phyloP scores from a whole-genome alignment of 2,329 filamentous ascomycete genomes.

The Sarocladium kiliense region DNA sequence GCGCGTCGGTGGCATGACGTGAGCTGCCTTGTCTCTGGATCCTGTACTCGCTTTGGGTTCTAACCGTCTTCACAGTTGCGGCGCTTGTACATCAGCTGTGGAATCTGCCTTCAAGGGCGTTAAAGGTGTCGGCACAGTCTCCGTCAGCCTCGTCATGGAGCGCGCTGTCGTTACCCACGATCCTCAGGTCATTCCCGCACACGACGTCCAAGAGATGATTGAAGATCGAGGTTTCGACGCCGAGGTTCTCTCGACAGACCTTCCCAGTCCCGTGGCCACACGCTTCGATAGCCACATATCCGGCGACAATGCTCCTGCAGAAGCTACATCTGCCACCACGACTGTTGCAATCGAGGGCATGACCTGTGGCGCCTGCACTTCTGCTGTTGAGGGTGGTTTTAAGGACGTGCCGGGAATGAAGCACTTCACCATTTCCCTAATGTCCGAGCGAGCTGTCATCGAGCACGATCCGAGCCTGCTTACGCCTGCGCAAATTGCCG shows the following conservation, averaged over 20 bases:
- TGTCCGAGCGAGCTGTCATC: conserved; percentile 81
- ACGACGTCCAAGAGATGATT: conserved; percentile 76
- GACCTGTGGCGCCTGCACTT: conserved; percentile 88
- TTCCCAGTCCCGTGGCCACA: conserved; percentile 49
- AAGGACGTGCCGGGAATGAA: conserved; percentile 68
- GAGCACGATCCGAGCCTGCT: conserved; percentile 64
- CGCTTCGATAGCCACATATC: conserved; percentile 21
- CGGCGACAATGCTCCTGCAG: neutral
- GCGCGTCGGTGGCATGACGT: conserved; percentile 83
- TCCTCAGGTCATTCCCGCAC: conserved; percentile 64
- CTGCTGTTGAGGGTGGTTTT: conserved; percentile 77
- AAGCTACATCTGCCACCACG: conserved; percentile 51
- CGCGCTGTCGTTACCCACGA: conserved; percentile 93
- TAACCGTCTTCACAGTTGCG: conserved; percentile 56
- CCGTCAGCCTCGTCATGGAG: conserved; percentile 91
- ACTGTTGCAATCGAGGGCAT: conserved; percentile 79
- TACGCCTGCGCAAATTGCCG: conserved; percentile 47
- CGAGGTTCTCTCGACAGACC: conserved; percentile 76
- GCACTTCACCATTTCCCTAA: conserved; percentile 73
- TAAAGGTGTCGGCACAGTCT: conserved; percentile 77
- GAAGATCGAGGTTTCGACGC: conserved; percentile 92
- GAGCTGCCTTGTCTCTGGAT: conserved; percentile 28
- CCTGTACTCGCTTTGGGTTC: conserved; percentile 4
- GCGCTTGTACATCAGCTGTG: conserved; percentile 91
- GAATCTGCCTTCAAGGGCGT: conserved; percentile 84